Base-by-base conservation (phyloP, 2,329 filamentous ascomycete genomes). In the Fusarium pseudocircinatum region DNA sequence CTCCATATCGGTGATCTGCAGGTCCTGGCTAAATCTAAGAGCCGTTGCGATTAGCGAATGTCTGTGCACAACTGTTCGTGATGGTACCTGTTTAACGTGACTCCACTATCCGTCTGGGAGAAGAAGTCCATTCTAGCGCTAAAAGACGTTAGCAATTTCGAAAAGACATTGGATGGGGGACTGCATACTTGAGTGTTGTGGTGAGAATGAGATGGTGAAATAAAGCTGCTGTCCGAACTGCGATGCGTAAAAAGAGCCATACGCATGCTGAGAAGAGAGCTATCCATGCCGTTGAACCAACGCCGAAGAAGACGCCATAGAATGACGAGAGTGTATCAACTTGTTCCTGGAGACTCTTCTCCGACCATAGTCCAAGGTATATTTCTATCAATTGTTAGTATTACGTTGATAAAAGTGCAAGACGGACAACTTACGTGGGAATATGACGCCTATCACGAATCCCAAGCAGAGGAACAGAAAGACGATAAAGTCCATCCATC, bases 1-100 rank as follows among this genome's bases (percentile, higher is more conserved):
- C 36, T 60, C 58, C 26, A 53, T 60, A 24, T 60, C 58, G 22
- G 47, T 60, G 26, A 60, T 52, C 36, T 60, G 58, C 22, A 60
- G 44, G 28, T 60, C 58, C 24, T 60, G 58, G 9, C 58, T 60
- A 30, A 60, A 60, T 26, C 58, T 60, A 40, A 18, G 6, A 12
- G 24, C 34, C 24, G 34, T 14, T 39, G 24, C 24, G 50, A 40
- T 54, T 54, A 54, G 34, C 26, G 32, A n/a, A 1, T 30, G 50
- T 54, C 50, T 40, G 50, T 40, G 50, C 20, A 50, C 47, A 50
- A 24, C 16, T 34, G 47, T 50, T 50, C 30, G 47, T 34, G 22
- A 32, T n/a, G 8, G 24, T 54, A 54, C 50, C 50, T 54, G 34
- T 54, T 54, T 10, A 54, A 28, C 15, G 34, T 54, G 24, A 54